Evolutionary conservation across 345 rosid genomes (phyloP).

Genomic region (Atalantia buxifolia): DNA sequence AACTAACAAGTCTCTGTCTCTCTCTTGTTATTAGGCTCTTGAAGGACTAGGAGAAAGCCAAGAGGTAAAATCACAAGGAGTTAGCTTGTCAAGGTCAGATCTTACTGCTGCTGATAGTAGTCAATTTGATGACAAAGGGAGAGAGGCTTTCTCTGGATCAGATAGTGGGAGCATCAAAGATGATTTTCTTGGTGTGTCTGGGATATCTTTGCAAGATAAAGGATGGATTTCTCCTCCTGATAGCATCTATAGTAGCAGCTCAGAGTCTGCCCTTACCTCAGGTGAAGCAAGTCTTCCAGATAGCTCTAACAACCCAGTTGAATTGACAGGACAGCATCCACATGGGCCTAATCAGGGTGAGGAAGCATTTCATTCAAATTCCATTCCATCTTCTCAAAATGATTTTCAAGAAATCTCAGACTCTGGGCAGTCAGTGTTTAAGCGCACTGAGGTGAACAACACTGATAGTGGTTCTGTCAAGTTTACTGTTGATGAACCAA

Average conservation of each 20-base stretch:
- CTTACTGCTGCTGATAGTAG: slow-evolving; percentile 33
- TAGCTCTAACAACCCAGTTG: slow-evolving; percentile 31
- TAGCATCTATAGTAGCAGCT: slow-evolving; percentile 54
- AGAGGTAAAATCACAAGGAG: slow-evolving; percentile 55
- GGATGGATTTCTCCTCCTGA: slow-evolving; percentile 90
- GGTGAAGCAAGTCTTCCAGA: slow-evolving; percentile 39
- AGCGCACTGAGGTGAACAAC: slow-evolving; percentile 20
- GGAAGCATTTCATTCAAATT: slow-evolving; percentile 15
- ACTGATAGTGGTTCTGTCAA: slow-evolving; percentile 21
- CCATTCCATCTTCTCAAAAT: slow-evolving; percentile 39
- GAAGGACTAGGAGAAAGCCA: slow-evolving; percentile 74
- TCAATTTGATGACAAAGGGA: slow-evolving; percentile 41
- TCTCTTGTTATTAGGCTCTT: slow-evolving; percentile 50
- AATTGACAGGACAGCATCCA: slow-evolving; percentile 26
- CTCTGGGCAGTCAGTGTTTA: slow-evolving; percentile 19
- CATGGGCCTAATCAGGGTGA: slow-evolving; percentile 23
- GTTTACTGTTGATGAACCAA: slow-evolving; percentile 23
- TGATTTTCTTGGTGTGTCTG: slow-evolving; percentile 32
- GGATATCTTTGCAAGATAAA: slow-evolving; percentile 49
- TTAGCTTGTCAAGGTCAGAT: slow-evolving; percentile 48
- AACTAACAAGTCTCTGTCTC: not conserved
- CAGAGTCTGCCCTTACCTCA: slow-evolving; percentile 42
- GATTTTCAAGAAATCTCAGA: slow-evolving; percentile 23
- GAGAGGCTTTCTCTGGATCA: slow-evolving; percentile 38
- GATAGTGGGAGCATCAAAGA: slow-evolving; percentile 42